Conservation (phyloP, 78 protist genomes). For the Creolimax fragrantissima region DNA sequence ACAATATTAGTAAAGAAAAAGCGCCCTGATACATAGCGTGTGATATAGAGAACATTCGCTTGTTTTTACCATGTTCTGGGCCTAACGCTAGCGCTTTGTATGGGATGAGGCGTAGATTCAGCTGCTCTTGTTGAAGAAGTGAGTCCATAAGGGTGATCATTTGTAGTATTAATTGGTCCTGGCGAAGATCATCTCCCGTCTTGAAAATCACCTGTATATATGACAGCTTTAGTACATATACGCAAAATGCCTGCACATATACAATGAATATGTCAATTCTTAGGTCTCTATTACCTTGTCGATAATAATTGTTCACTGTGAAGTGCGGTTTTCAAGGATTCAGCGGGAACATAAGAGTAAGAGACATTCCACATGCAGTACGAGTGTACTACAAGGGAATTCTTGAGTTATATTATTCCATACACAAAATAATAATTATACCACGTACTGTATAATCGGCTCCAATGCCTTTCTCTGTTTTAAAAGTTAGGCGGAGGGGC, state of each 20-base stretch:
- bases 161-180: slow-evolving; percentile 91
- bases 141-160: slow-evolving; percentile 81
- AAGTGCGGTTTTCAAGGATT: not conserved
- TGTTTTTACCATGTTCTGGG: slow-evolving; percentile 9
- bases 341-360: too few relatives aligned
- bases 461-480: not conserved
- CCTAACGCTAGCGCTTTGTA: slow-evolving; percentile 84
- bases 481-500: slow-evolving; percentile 48
- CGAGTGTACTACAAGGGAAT: too few relatives aligned
- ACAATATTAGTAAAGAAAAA: too few relatives aligned
- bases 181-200: slow-evolving; percentile 89
- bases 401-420: too few relatives aligned
- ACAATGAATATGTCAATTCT: not conserved
- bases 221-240: too few relatives aligned
- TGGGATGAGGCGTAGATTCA: slow-evolving; percentile 85
- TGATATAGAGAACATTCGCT: too few relatives aligned
- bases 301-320: not conserved
- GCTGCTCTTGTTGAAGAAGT: slow-evolving; percentile 59
- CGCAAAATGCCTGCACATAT: not conserved
- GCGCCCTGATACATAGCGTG: too few relatives aligned
- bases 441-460: not conserved
- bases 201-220: slow-evolving; percentile 61
- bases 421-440: too few relatives aligned
- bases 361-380: too few relatives aligned
- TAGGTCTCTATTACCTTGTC: not conserved